These are phyloP conservation scores for Hsuehochloa calcarea DNA, from an alignment of 176 grass and related monocot species.

Conservation along the genomic window DNA sequence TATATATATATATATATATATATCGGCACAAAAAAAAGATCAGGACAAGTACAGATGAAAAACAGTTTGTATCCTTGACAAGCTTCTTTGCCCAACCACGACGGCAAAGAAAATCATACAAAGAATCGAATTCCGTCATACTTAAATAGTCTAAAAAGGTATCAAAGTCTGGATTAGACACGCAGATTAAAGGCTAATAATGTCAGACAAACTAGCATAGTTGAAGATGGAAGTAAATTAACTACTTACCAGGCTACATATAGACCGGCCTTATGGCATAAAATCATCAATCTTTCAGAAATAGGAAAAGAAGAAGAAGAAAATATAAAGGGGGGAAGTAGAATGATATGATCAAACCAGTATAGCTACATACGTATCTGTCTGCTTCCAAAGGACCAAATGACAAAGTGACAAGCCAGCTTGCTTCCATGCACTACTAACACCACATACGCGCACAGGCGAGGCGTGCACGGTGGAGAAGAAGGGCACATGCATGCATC, in stretches of 20 bases:
- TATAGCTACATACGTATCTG: background rate
- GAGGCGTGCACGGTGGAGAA: constrained; percentile 56
- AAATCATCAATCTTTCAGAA: constrained; percentile 1
- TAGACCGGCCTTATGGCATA: background rate
- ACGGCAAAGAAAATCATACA: background rate
- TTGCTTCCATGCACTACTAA: constrained; percentile 7
- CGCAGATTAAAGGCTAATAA: background rate
- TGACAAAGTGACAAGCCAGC: background rate
- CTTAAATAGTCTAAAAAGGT: background rate
- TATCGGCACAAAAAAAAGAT: background rate
- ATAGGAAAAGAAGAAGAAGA: background rate
- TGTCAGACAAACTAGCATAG: background rate
- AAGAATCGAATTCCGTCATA: constrained; percentile 13
- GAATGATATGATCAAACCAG: background rate
- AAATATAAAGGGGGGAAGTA: background rate
- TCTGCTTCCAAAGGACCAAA: background rate
- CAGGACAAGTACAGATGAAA: background rate
- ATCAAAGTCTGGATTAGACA: background rate
- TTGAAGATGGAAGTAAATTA: background rate
- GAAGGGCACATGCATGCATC: constrained; percentile 45
- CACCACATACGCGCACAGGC: constrained; percentile 4
- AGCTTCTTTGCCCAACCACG: background rate
- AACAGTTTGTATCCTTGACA: background rate
- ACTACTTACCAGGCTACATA: background rate
- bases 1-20: no score